Conservation (phyloP, 768 basidiomycete species). For the Auriscalpium vulgare region DNA sequence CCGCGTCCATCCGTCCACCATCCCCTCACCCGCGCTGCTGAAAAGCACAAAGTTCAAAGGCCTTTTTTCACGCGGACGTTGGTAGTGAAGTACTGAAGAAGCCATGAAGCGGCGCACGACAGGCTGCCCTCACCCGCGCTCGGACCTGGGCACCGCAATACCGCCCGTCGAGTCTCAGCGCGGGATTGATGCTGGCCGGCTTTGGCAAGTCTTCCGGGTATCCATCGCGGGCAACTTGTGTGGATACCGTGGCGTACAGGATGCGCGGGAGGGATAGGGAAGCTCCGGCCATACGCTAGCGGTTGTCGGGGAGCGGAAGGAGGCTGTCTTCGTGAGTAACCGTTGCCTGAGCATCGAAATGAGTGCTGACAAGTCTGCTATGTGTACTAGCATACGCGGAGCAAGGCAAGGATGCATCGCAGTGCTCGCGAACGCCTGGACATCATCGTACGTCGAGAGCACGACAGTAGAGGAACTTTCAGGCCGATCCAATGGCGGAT, state of each 20-base stretch:
- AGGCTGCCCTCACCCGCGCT: constrained; percentile 33
- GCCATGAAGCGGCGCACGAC: constrained; percentile 32
- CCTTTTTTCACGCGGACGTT: constrained; percentile 16
- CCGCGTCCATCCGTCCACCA: too few relatives aligned
- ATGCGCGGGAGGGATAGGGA: constrained; percentile 53
- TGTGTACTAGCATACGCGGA: constrained; percentile 65
- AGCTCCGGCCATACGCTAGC: constrained; percentile 48
- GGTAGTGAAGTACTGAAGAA: constrained; percentile 34
- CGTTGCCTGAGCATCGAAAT: neutral
- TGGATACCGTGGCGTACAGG: constrained; percentile 67
- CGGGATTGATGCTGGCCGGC: constrained; percentile 52
- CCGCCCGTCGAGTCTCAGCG: constrained; percentile 8
- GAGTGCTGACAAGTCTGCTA: neutral
- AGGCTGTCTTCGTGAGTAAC: constrained; percentile 71
- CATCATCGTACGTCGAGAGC: constrained; percentile 62
- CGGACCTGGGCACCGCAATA: constrained; percentile 24
- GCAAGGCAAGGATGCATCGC: constrained; percentile 62
- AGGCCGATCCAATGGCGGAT: too few relatives aligned
- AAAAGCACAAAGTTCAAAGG: neutral
- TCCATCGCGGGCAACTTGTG: constrained; percentile 58
- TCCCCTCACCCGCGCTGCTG: neutral
- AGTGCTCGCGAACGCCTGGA: constrained; percentile 82
- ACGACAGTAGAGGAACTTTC: too few relatives aligned
- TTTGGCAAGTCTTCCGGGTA: constrained; percentile 49
- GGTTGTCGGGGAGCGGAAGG: constrained; percentile 78